Evolutionary conservation across 148 eudicot species (phyloP), one percentile per base, ranked within the genome.

Genomic region (Heliamphora exappendiculata): DNA sequence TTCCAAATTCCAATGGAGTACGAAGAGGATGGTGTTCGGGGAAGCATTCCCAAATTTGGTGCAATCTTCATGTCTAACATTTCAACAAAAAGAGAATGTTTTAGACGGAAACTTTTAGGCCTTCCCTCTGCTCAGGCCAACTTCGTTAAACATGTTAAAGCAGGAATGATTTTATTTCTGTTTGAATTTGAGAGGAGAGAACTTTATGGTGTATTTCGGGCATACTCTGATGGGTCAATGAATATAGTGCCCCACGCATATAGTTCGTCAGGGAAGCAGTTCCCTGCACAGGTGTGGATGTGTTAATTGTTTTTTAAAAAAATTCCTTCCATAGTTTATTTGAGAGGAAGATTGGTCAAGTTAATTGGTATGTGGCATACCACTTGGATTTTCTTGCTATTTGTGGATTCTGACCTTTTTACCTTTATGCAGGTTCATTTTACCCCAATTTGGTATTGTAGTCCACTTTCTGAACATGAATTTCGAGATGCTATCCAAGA

Each of bases 151-250:
- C 82, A 81, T 64, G 82, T 91, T 51, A 91, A 89, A 78, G 79
- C 76, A 62, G 97, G 97, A 72, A 91, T 91, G 93, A 31, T 84
- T 75, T 87, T 91, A 76, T 91, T 91, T 79, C 84, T 91, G 74
- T 91, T 85, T 75, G 97, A 91, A 79, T 81, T 42, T 73, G 84
- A 84, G 72, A 82, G 66, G 33, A 86, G 85, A 79, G 84, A 81
- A 70, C 89, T 91, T 12, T 76, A 84, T 83, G 97, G 97, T 70
- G 93, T 91, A 66, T 91, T 76, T 81, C 88, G 78, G 81, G 97
- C 97, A 8, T 73, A 50, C 60, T 84, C 89, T 65, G 85, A 91
- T 85, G 97, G 97, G 72, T 87, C 77, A 20, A 75, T 90, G 78
- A 80, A 89, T 76, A 81, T 85, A 75, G 80, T 65, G 29, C 86